A percentile compares a stretch with the other conserved stretches of the same genome.
Conservation (phyloP, 768 basidiomycete genomes). For the Amanita phalloides region DNA sequence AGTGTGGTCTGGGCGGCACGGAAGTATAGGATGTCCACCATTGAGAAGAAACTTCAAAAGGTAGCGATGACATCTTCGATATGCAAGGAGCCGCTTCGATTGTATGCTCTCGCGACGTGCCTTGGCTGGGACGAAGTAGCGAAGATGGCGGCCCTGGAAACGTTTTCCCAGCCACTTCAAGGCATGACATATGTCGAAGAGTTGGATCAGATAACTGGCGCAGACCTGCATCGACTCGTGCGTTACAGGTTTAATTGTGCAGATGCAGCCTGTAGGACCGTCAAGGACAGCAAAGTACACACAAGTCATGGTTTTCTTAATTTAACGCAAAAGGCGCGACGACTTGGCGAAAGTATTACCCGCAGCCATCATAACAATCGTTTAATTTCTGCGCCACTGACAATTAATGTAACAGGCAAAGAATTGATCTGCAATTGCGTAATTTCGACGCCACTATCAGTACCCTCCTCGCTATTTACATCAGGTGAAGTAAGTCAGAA, state of each 20-base stretch:
- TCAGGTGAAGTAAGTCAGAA: too few species aligned
- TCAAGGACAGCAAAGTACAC: not conserved
- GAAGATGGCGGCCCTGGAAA: not conserved
- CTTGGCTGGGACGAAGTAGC: not conserved
- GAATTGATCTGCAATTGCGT: too few species aligned
- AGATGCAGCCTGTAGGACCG: not conserved
- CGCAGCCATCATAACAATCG: too few species aligned
- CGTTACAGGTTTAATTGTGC: not conserved
- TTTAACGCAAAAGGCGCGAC: too few species aligned
- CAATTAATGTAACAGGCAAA: too few species aligned
- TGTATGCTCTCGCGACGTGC: not conserved
- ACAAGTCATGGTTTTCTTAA: not conserved
- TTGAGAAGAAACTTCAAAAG: not conserved
- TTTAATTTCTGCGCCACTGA: too few species aligned
- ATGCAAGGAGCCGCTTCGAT: not conserved
- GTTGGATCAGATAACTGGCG: not conserved
- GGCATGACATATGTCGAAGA: not conserved
- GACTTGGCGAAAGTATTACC: too few species aligned
- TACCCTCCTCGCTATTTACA: too few species aligned
- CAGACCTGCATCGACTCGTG: not conserved
- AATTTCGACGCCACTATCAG: too few species aligned
- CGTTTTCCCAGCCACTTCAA: not conserved
- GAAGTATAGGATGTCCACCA: not conserved
- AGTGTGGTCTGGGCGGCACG: not conserved
- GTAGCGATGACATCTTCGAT: not conserved